Conservation (phyloP, 306 rosid species). For the Myrica gale region DNA sequence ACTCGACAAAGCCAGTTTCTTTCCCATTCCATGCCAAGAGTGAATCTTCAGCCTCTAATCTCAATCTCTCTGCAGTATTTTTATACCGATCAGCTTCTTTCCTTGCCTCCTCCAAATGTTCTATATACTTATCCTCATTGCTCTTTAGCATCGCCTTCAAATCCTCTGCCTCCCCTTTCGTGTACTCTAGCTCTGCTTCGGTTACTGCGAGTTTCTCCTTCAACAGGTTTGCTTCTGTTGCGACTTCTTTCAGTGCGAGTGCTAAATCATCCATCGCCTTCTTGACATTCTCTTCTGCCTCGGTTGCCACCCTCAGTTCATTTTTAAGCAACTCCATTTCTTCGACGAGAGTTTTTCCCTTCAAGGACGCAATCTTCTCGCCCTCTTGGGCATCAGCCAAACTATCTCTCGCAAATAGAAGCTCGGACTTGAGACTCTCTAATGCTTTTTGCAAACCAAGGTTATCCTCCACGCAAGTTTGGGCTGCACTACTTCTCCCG, state of each 20-base stretch:
- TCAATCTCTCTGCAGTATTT: slow-evolving; percentile 63
- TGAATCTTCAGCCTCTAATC: slow-evolving; percentile 80
- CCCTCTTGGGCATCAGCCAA: slow-evolving; percentile 21
- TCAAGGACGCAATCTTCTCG: slow-evolving; percentile 16
- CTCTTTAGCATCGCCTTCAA: slow-evolving; percentile 37
- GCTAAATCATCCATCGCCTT: slow-evolving; percentile 91
- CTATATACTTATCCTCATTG: slow-evolving; percentile 48
- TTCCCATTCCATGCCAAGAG: slow-evolving; percentile 71
- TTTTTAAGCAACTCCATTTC: slow-evolving; percentile 43
- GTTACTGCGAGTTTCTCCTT: slow-evolving; percentile 44
- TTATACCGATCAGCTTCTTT: slow-evolving; percentile 67
- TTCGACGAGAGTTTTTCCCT: slow-evolving; percentile 19
- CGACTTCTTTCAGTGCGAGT: slow-evolving; percentile 77
- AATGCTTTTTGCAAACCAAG: not conserved
- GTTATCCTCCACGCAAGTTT: not conserved
- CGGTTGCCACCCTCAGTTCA: slow-evolving; percentile 52
- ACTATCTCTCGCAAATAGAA: slow-evolving; percentile 21
- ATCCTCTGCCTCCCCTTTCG: slow-evolving; percentile 53
- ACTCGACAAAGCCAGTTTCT: slow-evolving; percentile 65
- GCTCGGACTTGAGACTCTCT: slow-evolving; percentile 26
- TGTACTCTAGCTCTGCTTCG: slow-evolving; percentile 55
- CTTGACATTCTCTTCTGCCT: slow-evolving; percentile 74
- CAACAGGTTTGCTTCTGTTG: slow-evolving; percentile 62
- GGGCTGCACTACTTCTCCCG: slow-evolving; percentile 7
- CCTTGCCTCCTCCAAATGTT: slow-evolving; percentile 38